Conservation (phyloP, 441 rosid genomes). For the Populus hybrid region DNA sequence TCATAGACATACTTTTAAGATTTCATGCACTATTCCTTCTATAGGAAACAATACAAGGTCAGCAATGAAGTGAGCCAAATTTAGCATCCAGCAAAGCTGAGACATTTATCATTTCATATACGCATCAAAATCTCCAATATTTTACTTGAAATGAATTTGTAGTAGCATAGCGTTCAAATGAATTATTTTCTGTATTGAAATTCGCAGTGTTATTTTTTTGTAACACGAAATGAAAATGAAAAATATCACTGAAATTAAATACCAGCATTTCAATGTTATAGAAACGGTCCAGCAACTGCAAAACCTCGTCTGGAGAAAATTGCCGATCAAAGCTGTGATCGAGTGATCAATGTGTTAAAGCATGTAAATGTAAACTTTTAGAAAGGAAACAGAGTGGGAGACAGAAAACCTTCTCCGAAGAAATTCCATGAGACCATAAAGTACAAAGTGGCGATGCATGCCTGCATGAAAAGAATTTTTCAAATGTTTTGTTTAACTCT, state of each 20-base stretch:
- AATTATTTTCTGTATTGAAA: background rate
- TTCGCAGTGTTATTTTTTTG: background rate
- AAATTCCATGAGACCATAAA: conserved; percentile 91
- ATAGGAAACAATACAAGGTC: background rate
- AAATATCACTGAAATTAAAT: conserved; percentile 1
- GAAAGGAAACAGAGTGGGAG: background rate
- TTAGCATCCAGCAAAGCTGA: background rate
- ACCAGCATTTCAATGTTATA: conserved; percentile 96
- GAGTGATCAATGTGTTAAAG: conserved; percentile 21
- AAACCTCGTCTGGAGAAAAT: conserved; percentile 86
- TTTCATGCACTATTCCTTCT: background rate
- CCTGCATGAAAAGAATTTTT: conserved; percentile 45
- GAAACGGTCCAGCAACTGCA: conserved; percentile 87
- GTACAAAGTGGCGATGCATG: conserved; percentile 88
- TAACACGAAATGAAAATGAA: background rate
- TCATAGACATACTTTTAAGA: background rate
- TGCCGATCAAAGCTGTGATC: conserved; percentile 67
- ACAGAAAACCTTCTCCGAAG: conserved; percentile 69
- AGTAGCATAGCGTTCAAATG: background rate
- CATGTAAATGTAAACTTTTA: background rate
- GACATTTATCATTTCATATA: background rate
- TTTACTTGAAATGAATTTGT: background rate
- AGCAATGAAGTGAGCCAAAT: background rate
- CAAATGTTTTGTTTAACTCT: background rate
- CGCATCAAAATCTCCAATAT: background rate